phyloP scores from a whole-genome alignment of 2,329 filamentous ascomycete species.

The Pseudogymnoascus sp. region DNA sequence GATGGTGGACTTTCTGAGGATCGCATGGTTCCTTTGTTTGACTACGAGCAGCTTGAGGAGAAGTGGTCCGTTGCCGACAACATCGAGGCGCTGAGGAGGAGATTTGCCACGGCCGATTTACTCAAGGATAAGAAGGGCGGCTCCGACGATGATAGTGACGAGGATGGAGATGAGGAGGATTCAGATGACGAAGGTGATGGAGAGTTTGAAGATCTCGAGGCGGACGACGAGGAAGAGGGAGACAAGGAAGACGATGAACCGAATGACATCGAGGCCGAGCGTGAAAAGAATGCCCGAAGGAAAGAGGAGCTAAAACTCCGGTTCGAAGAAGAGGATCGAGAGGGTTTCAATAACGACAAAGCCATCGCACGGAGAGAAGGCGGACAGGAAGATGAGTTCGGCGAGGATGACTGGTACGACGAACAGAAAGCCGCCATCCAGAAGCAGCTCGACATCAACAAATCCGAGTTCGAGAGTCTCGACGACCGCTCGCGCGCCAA shows the following conservation, averaged over 20 bases:
- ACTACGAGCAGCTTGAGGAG: conserved; percentile 71
- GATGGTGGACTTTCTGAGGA: conserved; percentile 69
- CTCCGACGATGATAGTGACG: conserved; percentile 41
- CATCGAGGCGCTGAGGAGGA: conserved; percentile 63
- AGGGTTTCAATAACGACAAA: conserved; percentile 89
- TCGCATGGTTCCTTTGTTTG: conserved; percentile 67
- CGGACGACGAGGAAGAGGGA: conserved; percentile 47
- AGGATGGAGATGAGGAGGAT: conserved; percentile 40
- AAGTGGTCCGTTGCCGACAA: conserved; percentile 81
- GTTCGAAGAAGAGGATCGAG: conserved; percentile 97
- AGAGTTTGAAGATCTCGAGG: conserved; percentile 79
- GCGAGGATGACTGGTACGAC: conserved; percentile 98
- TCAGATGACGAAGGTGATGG: conserved; percentile 62
- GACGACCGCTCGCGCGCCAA: conserved; percentile 76
- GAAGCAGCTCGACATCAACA: conserved; percentile 96
- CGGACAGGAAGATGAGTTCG: conserved; percentile 69
- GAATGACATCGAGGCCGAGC: conserved; percentile 67
- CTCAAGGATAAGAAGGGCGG: conserved; percentile 46
- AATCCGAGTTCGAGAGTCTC: conserved; percentile 79
- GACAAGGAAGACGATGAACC: conserved; percentile 30
- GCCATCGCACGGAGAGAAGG: conserved; percentile 65
- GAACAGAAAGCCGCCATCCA: conserved; percentile 89
- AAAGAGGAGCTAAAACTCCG: conserved; percentile 93
- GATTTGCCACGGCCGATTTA: conserved; percentile 68
- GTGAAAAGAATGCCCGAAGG: conserved; percentile 78